Conservation (phyloP, 768 basidiomycete genomes). For the Boletus vinaceobasis region DNA sequence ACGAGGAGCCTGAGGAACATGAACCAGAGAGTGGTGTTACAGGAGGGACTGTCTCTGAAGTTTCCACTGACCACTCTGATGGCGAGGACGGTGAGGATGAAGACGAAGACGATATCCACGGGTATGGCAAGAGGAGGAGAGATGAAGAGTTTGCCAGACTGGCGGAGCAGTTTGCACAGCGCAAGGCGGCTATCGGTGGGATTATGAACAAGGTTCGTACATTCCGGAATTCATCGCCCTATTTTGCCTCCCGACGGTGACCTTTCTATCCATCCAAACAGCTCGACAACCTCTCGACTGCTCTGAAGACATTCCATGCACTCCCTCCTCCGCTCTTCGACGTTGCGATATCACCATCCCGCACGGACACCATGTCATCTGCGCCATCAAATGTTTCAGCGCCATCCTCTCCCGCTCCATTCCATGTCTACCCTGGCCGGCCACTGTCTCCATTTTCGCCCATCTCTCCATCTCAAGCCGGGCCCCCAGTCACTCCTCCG, state of each 20-base stretch:
- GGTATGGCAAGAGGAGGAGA: conserved; percentile 50
- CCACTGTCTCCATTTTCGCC: conserved; percentile 4
- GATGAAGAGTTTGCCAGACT: conserved; percentile 69
- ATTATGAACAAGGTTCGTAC: conserved; percentile 68
- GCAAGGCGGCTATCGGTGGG: conserved; percentile 62
- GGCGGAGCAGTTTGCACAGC: conserved; percentile 63
- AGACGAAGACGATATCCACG: conserved; percentile 47
- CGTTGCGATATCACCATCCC: conserved; percentile 24
- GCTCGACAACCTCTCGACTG: conserved; percentile 31
- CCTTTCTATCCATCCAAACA: not conserved
- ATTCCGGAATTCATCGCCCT: not conserved
- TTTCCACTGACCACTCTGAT: conserved; percentile 30
- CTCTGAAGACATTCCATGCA: conserved; percentile 43
- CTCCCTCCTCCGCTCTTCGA: conserved; percentile 41
- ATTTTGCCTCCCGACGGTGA: not conserved
- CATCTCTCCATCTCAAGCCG: conserved; percentile 8
- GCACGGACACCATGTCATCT: conserved; percentile 32
- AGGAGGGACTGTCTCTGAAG: conserved; percentile 20
- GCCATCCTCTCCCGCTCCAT: conserved; percentile 10
- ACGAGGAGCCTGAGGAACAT: conserved; percentile 24
- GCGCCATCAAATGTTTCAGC: conserved; percentile 21
- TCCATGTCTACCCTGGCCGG: not conserved
- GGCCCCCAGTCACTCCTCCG: not conserved
- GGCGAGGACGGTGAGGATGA: conserved; percentile 35
- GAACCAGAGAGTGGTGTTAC: conserved; percentile 5